Conservation (phyloP, 495 filamentous ascomycete species). For the Penicillium antarcticum region DNA sequence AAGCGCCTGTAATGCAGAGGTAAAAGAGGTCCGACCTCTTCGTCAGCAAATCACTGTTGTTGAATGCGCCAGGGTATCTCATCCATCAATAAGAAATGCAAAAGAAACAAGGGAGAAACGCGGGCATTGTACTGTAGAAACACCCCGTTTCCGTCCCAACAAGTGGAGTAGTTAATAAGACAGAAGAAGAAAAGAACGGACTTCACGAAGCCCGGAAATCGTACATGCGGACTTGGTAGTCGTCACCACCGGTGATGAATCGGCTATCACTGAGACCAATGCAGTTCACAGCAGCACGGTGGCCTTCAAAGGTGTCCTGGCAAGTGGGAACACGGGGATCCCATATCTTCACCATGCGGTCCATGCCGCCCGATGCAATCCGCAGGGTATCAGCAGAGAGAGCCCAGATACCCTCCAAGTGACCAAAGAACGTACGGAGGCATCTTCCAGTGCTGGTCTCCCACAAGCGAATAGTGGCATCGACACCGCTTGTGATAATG, state of each 20-base stretch:
- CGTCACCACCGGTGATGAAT: slow-evolving; percentile 88
- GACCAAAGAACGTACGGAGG: slow-evolving; percentile 90
- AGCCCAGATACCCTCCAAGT: slow-evolving; percentile 94
- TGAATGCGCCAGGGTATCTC: slow-evolving; percentile 22
- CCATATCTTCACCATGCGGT: slow-evolving; percentile 96
- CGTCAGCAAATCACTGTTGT: not conserved
- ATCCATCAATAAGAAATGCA: slow-evolving; percentile 8
- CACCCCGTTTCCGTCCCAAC: not conserved
- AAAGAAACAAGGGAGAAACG: not conserved
- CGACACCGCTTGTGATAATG: slow-evolving; percentile 87
- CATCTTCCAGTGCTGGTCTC: slow-evolving; percentile 78
- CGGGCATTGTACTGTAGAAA: not conserved
- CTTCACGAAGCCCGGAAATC: slow-evolving; percentile 59
- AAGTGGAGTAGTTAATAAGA: not conserved
- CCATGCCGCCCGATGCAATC: slow-evolving; percentile 83
- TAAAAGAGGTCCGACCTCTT: not conserved
- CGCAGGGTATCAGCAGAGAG: slow-evolving; percentile 88
- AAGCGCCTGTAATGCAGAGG: slow-evolving; percentile 7
- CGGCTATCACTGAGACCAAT: slow-evolving; percentile 83
- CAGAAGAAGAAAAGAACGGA: not conserved
- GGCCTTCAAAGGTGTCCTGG: slow-evolving; percentile 86
- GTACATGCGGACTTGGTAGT: slow-evolving; percentile 85
- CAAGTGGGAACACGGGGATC: slow-evolving; percentile 87
- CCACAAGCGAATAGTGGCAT: slow-evolving; percentile 91
- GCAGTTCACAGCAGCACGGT: slow-evolving; percentile 86